These are phyloP conservation scores for Gloeostereum incarnatum DNA, from an alignment of 768 basidiomycete species.

Conservation along the genomic window DNA sequence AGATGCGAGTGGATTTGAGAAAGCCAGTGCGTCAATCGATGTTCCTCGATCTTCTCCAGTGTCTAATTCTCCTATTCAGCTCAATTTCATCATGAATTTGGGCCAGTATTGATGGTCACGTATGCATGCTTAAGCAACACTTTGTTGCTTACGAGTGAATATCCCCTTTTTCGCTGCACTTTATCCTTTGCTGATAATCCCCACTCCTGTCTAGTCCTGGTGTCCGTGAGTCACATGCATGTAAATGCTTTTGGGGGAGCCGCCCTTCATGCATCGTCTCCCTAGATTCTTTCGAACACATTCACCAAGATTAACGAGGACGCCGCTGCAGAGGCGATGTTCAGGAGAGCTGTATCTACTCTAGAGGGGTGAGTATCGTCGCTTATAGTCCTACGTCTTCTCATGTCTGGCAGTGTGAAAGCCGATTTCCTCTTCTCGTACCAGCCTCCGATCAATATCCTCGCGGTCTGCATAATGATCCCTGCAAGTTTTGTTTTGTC, in stretches of 20 bases:
- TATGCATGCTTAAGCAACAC: conserved; percentile 94
- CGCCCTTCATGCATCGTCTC: background rate
- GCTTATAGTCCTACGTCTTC: background rate
- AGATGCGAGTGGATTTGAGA: conserved; percentile 83
- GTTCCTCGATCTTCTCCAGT: conserved; percentile 16
- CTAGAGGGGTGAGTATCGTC: conserved; percentile 67
- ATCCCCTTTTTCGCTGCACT: no score
- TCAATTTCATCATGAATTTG: conserved; percentile 79
- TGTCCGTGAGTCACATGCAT: conserved; percentile 47
- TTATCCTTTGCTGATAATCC: background rate
- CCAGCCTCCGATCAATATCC: conserved; percentile 85
- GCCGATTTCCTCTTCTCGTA: conserved; percentile 92
- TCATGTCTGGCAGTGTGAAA: conserved; percentile 46
- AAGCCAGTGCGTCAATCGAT: conserved; percentile 48
- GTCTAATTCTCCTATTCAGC: conserved; percentile 22
- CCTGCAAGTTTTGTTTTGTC: conserved; percentile 80
- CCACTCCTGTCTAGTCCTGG: conserved; percentile 44
- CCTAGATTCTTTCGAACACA: conserved; percentile 87
- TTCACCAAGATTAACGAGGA: conserved; percentile 92
- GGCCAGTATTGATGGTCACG: conserved; percentile 83
- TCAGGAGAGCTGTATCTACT: conserved; percentile 86
- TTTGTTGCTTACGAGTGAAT: conserved; percentile 76
- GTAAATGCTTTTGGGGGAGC: background rate
- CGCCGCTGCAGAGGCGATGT: conserved; percentile 95
- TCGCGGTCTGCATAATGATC: conserved; percentile 81